phyloP scores from a whole-genome alignment of 2,329 filamentous ascomycete genomes.

The Thelonectria discophora region DNA sequence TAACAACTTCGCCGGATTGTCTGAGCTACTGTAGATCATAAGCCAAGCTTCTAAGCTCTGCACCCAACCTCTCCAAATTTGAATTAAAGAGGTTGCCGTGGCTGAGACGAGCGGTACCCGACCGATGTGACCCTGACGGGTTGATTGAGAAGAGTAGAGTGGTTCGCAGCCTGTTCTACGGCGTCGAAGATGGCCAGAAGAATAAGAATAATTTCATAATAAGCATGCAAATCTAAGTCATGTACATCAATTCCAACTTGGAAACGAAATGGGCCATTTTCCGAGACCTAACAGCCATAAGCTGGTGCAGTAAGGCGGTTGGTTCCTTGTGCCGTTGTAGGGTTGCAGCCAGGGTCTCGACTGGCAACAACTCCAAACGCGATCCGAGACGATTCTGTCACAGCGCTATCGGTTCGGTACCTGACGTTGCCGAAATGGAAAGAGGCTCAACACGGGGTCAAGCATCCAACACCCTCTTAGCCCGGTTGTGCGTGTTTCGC shows the following conservation, averaged over 20 bases:
- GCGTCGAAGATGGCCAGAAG: constrained; percentile 1
- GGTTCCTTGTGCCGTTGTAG: constrained; percentile 5
- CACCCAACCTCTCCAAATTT: background rate
- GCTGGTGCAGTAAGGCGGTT: too few relatives aligned
- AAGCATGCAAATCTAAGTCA: background rate
- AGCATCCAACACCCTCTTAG: background rate
- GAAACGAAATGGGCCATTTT: background rate
- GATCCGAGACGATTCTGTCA: constrained; percentile 50
- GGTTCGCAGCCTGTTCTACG: background rate
- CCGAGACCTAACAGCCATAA: too few relatives aligned
- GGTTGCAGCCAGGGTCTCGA: constrained; percentile 25
- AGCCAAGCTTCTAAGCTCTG: constrained; percentile 8
- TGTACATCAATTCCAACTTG: background rate
- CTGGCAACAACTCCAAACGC: constrained; percentile 41
- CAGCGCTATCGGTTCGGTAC: constrained; percentile 39
- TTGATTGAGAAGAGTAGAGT: constrained; percentile 3
- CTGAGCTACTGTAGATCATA: constrained; percentile 25
- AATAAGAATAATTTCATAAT: constrained; percentile 3
- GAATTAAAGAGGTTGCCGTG: constrained; percentile 8
- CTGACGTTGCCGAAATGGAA: constrained; percentile 30
- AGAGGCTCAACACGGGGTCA: background rate
- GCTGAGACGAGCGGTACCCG: constrained; percentile 12
- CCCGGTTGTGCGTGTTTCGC: constrained; percentile 38
- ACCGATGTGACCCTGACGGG: constrained; percentile 18
- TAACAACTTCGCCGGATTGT: constrained; percentile 21